These are phyloP conservation scores for Thermothelomyces thermophilus DNA, from an alignment of 2,329 filamentous ascomycete species.

Conservation along the genomic window DNA sequence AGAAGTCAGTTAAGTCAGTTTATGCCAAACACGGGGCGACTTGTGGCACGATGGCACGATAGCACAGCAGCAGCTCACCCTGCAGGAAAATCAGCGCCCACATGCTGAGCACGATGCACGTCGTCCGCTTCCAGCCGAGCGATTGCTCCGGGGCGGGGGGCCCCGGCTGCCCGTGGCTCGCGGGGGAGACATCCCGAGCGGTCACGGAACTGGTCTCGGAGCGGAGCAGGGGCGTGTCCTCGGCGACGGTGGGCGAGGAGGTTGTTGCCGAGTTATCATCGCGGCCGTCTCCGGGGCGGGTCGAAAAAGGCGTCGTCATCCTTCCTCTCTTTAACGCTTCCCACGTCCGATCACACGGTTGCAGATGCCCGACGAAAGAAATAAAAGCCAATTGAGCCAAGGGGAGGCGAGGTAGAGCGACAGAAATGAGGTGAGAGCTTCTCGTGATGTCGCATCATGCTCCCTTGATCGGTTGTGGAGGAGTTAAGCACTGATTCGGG, in stretches of 20 bases:
- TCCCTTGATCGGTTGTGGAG: neutral
- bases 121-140: conserved; percentile 30
- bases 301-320: neutral
- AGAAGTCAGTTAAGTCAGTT: no score
- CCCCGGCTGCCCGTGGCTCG: conserved; percentile 1
- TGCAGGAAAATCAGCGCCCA: conserved; percentile 55
- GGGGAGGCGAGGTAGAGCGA: neutral
- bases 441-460: neutral
- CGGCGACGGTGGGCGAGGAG: conserved; percentile 23
- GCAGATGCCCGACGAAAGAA: neutral
- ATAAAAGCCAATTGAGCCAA: neutral
- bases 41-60: neutral
- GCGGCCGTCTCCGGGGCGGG: conserved; percentile 3
- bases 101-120: conserved; percentile 46
- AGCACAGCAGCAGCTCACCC: conserved; percentile 33
- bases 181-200: conserved; percentile 19
- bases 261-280: conserved; percentile 18
- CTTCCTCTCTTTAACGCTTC: neutral
- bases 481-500: neutral
- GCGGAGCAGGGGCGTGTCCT: conserved; percentile 27
- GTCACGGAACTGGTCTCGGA: conserved; percentile 23
- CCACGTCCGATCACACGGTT: neutral
- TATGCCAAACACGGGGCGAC: no score
- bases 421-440: neutral
- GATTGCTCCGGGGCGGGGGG: conserved; percentile 18